phyloP scores from a whole-genome alignment of 768 basidiomycete species.

The Pluteus cervinus region DNA sequence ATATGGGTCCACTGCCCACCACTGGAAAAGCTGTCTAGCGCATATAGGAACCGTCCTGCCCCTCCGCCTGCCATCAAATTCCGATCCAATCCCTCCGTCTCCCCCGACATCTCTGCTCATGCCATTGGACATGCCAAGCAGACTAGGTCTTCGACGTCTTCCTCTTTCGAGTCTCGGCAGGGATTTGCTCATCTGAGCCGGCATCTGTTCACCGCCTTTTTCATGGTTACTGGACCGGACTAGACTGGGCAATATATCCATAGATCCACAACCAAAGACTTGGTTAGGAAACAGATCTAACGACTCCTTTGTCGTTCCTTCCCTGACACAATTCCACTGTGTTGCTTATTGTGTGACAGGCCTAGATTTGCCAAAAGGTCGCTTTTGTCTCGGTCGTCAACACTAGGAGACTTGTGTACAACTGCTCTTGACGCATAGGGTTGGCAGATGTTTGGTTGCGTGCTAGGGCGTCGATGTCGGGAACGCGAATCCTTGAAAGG shows the following conservation, averaged over 20 bases:
- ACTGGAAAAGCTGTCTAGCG: too few relatives aligned
- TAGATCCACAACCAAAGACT: too few relatives aligned
- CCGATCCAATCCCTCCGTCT: conserved; percentile 15
- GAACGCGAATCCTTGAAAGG: conserved; percentile 18
- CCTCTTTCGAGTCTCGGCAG: conserved; percentile 59
- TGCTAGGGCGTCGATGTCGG: conserved; percentile 12
- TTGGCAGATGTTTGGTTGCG: conserved; percentile 6
- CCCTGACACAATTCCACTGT: conserved; percentile 10
- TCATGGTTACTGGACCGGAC: too few relatives aligned
- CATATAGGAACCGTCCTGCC: conserved; percentile 57
- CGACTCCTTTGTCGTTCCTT: conserved; percentile 5
- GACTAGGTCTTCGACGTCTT: conserved; percentile 55
- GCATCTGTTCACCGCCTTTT: conserved; percentile 13
- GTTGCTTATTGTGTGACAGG: conserved; percentile 24
- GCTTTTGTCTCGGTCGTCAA: conserved; percentile 31
- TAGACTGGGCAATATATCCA: too few relatives aligned
- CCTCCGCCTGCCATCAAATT: conserved; percentile 24
- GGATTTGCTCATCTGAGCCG: conserved; percentile 50
- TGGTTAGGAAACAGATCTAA: too few relatives aligned
- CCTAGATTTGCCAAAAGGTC: conserved; percentile 52
- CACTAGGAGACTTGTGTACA: conserved; percentile 48
- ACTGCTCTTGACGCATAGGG: conserved; percentile 39
- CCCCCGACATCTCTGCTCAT: conserved; percentile 16
- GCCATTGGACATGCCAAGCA: conserved; percentile 39
- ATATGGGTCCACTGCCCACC: too few relatives aligned